These are phyloP conservation scores for Baudoinia panamericana DNA, from an alignment of 495 filamentous ascomycete species.

Conservation along the genomic window DNA sequence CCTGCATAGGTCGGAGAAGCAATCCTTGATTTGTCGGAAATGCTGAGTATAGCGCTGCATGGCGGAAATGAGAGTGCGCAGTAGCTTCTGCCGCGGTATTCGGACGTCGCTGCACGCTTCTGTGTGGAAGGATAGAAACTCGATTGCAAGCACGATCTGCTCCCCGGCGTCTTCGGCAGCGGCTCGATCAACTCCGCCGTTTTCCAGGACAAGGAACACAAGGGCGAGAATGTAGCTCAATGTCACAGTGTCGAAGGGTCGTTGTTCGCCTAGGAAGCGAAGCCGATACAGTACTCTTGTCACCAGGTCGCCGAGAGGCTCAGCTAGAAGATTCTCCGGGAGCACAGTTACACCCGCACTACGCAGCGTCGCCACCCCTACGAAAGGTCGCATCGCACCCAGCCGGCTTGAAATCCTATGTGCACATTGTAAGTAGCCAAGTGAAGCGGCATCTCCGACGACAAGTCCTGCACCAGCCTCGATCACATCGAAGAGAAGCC, in stretches of 20 bases:
- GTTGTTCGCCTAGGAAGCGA: conserved; percentile 79
- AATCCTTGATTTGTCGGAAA: conserved; percentile 88
- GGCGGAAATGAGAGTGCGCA: conserved; percentile 54
- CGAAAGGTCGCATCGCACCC: conserved; percentile 60
- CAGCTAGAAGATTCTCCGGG: conserved; percentile 54
- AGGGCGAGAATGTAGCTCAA: conserved; percentile 79
- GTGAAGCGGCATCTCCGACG: conserved; percentile 63
- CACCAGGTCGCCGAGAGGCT: conserved; percentile 71
- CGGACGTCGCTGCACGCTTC: conserved; percentile 48
- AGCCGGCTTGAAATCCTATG: conserved; percentile 63
- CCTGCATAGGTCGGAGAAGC: conserved; percentile 67
- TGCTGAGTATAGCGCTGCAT: conserved; percentile 88
- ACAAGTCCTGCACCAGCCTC: conserved; percentile 68
- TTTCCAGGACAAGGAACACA: conserved; percentile 56
- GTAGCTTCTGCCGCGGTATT: conserved; percentile 60
- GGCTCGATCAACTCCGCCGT: conserved; percentile 61
- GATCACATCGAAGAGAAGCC: conserved; percentile 54
- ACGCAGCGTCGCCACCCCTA: conserved; percentile 76
- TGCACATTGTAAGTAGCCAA: conserved; percentile 63
- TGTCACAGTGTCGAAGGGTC: conserved; percentile 74
- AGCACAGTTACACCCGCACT: conserved; percentile 60
- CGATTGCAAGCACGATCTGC: conserved; percentile 79
- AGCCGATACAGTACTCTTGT: conserved; percentile 84
- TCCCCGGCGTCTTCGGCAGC: conserved; percentile 65
- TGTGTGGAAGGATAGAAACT: conserved; percentile 80